Conservation (phyloP, 2,329 filamentous ascomycete species). For the Neurospora crassa region DNA sequence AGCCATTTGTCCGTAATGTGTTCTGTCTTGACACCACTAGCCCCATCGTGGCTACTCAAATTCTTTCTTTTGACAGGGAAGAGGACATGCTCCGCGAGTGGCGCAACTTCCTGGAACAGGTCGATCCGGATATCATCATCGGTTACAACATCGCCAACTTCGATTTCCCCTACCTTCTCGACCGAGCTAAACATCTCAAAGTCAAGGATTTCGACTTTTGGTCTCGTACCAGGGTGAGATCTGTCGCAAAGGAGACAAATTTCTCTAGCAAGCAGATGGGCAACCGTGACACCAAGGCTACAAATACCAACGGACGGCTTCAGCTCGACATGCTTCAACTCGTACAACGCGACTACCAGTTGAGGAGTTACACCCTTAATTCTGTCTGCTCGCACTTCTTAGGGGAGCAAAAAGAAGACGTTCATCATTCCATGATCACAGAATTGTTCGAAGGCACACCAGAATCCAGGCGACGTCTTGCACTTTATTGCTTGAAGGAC, state of each 20-base stretch:
- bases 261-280: constrained; percentile 99
- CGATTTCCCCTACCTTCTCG: constrained; percentile 92
- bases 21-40: constrained; percentile 92
- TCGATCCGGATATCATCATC: constrained; percentile 94
- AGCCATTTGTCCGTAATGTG: constrained; percentile 92
- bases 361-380: constrained; percentile 94
- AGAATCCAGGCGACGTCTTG: constrained; percentile 81
- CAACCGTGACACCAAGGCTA: constrained; percentile 85
- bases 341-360: constrained; percentile 86
- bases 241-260: constrained; percentile 67
- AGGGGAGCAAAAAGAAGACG: constrained; percentile 96
- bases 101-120: constrained; percentile 80
- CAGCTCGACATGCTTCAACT: constrained; percentile 93
- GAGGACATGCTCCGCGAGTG: constrained; percentile 86
- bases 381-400: constrained; percentile 92
- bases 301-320: constrained; percentile 87
- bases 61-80: constrained; percentile 74
- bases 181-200: constrained; percentile 78
- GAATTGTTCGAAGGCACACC: constrained; percentile 94
- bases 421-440: constrained; percentile 98
- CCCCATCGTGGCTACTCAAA: constrained; percentile 87
- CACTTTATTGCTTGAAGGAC: constrained; percentile 95
- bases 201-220: constrained; percentile 74
- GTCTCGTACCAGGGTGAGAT: constrained; percentile 62
- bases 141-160: constrained; percentile 99